These are phyloP conservation scores for Mycena rosella DNA, from an alignment of 768 basidiomycete genomes.

Conservation along the genomic window DNA sequence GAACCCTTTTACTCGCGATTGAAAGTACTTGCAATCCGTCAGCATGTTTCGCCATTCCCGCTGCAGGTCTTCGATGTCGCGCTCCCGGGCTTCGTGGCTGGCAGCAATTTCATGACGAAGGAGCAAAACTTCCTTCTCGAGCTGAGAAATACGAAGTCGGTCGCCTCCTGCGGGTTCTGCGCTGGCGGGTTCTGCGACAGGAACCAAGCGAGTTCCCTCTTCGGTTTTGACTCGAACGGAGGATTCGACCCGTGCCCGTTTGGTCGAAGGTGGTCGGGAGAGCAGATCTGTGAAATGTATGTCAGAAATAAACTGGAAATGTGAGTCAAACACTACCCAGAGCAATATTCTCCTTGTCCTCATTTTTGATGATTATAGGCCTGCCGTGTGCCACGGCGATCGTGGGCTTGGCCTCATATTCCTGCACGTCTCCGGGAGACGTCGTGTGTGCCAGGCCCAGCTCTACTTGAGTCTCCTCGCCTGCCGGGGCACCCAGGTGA, in stretches of 20 bases:
- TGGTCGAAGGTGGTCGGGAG: neutral
- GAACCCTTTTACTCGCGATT: neutral
- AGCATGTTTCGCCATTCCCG: neutral
- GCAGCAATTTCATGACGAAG: neutral
- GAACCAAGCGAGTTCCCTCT: neutral
- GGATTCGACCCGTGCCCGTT: neutral
- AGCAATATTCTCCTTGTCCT: slow-evolving; percentile 6
- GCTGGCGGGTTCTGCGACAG: neutral
- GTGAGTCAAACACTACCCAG: no score
- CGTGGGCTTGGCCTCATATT: neutral
- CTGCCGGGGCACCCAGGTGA: neutral
- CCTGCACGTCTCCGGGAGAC: neutral
- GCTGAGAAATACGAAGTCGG: neutral
- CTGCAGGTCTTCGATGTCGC: neutral
- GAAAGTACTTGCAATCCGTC: neutral
- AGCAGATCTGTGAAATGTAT: neutral
- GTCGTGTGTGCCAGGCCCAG: neutral
- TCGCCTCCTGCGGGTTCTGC: no score
- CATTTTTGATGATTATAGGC: slow-evolving; percentile 1
- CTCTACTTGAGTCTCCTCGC: slow-evolving; percentile 1
- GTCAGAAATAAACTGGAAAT: no score
- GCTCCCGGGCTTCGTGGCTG: neutral
- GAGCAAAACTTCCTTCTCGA: neutral
- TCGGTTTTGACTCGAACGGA: neutral
- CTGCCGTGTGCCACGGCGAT: neutral